Percentiles rank a stretch among this genome's conserved stretches.
phyloP scores from a whole-genome alignment of 768 basidiomycete species.

The Macrolepiota fuliginosa region DNA sequence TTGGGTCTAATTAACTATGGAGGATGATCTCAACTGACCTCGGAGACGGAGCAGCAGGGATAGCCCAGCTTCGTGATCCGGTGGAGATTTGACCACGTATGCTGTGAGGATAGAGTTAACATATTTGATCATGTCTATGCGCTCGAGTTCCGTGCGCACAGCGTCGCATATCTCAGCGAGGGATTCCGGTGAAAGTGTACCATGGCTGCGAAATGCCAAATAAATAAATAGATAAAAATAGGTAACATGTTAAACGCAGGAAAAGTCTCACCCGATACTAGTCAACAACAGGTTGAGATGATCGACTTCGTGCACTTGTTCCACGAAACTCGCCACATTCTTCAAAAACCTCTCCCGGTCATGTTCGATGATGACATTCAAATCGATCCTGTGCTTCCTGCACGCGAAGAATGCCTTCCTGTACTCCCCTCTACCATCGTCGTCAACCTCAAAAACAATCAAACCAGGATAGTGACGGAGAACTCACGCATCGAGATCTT shows the following conservation, averaged over 20 bases:
- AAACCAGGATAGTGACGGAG: background rate
- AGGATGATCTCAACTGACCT: slow-evolving; percentile 42
- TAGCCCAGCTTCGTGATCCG: slow-evolving; percentile 87
- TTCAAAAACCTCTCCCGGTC: slow-evolving; percentile 65
- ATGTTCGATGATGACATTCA: slow-evolving; percentile 85
- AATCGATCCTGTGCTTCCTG: slow-evolving; percentile 90
- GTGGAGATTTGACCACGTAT: slow-evolving; percentile 87
- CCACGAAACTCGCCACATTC: slow-evolving; percentile 64
- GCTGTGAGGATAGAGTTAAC: slow-evolving; percentile 91
- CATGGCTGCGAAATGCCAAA: slow-evolving; percentile 42
- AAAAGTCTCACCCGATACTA: slow-evolving; percentile 63
- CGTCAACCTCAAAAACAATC: background rate
- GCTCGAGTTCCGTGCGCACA: slow-evolving; percentile 70
- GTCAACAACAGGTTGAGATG: slow-evolving; percentile 92
- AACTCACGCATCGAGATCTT: slow-evolving; percentile 72
- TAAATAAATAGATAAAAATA: background rate
- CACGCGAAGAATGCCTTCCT: slow-evolving; percentile 88
- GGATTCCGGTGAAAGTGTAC: slow-evolving; percentile 52
- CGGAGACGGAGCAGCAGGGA: slow-evolving; percentile 71
- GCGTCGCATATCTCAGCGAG: slow-evolving; percentile 75
- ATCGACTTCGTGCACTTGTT: slow-evolving; percentile 88
- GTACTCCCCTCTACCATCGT: slow-evolving; percentile 59
- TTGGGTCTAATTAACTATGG: background rate
- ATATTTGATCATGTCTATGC: slow-evolving; percentile 70
- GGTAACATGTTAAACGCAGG: background rate